Conservation (phyloP, 192 early-diverging fungal genomes). For the Backusella circina region DNA sequence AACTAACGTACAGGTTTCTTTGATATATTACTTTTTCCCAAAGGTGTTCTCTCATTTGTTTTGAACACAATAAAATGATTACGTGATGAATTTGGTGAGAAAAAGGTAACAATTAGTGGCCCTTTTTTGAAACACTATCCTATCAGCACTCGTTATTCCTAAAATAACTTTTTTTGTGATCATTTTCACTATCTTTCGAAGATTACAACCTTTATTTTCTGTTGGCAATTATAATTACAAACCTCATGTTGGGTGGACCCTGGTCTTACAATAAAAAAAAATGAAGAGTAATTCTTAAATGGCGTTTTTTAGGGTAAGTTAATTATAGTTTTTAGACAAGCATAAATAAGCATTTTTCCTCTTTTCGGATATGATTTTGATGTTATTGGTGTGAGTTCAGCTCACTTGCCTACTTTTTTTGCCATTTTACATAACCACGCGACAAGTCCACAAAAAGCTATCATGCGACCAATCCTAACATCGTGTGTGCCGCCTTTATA, state of each 20-base stretch:
- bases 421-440: neutral
- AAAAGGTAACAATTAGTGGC: neutral
- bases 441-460: neutral
- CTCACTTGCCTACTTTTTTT: neutral
- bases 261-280: neutral
- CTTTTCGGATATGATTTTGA: neutral
- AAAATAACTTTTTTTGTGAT: slow-evolving; percentile 3
- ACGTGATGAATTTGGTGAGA: slow-evolving; percentile 9
- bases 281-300: neutral
- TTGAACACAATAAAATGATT: slow-evolving; percentile 10
- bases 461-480: neutral
- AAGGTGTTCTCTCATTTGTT: neutral
- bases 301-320: neutral
- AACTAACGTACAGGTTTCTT: neutral
- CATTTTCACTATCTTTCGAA: neutral
- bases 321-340: neutral
- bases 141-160: slow-evolving; percentile 2
- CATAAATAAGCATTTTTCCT: neutral
- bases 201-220: neutral
- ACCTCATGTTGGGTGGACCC: neutral
- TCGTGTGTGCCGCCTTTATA: neutral
- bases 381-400: neutral
- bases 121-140: slow-evolving; percentile 8
- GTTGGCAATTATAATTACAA: neutral
- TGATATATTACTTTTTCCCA: slow-evolving; percentile 3